Evolutionary conservation across 169 alveolate species (phyloP), one percentile per base, ranked within the genome.

Genomic region (Theileria sp.): DNA sequence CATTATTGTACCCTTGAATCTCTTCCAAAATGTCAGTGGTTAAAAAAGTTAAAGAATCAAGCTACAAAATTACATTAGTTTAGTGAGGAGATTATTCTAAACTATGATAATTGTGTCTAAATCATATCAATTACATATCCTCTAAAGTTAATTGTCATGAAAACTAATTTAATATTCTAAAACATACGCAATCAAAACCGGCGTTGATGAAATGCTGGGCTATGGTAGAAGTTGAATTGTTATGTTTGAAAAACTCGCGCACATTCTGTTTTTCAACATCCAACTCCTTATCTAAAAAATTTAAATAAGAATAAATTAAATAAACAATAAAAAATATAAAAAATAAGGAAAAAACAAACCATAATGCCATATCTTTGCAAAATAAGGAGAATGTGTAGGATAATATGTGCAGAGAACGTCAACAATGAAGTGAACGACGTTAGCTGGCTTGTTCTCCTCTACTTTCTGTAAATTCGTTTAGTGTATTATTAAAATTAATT

Each of bases 191-290:
- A 72, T 94, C 97, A 76, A 93, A 94, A 3, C 97, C 97, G 10
- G 97, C 97, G 72, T 87, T 94, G 17, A 92, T 92, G 77, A 94
- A 94, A 74, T 94, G 97, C 66, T 89, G 91, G 0, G 96, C 95
- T 51, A 94, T 89, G 25, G 89, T 90, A 25, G 94, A 90, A 58
- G 97, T 92, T 49, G 94, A 66, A 75, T 94, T 94, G 82, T 93
- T 92, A 50, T 81, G 88, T 65, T 87, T 91, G 88, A 94, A 94
- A 61, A 94, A 92, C 60, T 94, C 95, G 50, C 92, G 93, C 0
- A 94, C 96, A 72, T 81, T 60, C 67, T 89, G 89, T 65, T 94
- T 88, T 74, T 93, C 96, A 19, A 86, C 79, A 73, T 94, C 96
- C 68, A 94, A 76, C 65, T 91, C 94, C 50, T 94, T 95, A 76